These are phyloP conservation scores for Brassica carinata DNA, from an alignment of 345 rosid genomes.

Conservation along the genomic window DNA sequence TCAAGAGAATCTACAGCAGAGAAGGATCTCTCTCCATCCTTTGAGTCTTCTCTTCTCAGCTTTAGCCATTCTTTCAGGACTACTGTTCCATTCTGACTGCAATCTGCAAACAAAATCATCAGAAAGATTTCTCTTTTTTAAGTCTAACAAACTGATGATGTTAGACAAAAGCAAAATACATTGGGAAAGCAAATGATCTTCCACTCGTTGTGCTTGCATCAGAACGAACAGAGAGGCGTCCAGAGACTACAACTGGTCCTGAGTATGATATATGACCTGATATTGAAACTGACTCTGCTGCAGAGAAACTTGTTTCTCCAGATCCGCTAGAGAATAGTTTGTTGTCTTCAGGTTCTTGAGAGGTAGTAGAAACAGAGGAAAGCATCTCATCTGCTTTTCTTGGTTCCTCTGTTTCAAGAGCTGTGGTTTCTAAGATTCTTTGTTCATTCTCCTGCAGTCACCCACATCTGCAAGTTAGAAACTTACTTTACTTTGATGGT, in stretches of 20 bases:
- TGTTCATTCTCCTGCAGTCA: conserved; percentile 22
- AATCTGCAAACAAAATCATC: conserved; percentile 51
- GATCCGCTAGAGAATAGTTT: conserved; percentile 34
- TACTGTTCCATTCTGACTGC: conserved; percentile 89
- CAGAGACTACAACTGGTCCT: conserved; percentile 63
- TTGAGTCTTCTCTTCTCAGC: conserved; percentile 64
- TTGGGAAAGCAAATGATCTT: conserved; percentile 91
- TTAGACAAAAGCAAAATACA: conserved; percentile 41
- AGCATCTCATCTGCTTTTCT: conserved; percentile 21
- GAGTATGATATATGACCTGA: conserved; percentile 68
- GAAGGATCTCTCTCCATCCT: conserved; percentile 65
- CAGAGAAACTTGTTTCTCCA: conserved; percentile 83
- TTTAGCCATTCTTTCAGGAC: conserved; percentile 88
- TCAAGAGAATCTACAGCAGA: conserved; percentile 91
- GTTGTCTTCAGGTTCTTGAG: conserved; percentile 23
- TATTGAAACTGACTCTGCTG: conserved; percentile 53
- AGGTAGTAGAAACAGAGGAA: conserved; percentile 25
- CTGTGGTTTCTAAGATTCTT: not conserved
- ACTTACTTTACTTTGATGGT: not conserved
- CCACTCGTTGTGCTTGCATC: conserved; percentile 94
- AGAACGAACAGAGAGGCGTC: conserved; percentile 77
- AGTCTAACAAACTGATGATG: not conserved
- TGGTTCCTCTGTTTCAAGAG: not conserved
- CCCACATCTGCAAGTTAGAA: conserved; percentile 15
- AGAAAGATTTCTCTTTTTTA: not conserved